These are phyloP conservation scores for Oropetium thomaeum DNA, from an alignment of 176 grass and related monocot genomes.

Conservation along the genomic window DNA sequence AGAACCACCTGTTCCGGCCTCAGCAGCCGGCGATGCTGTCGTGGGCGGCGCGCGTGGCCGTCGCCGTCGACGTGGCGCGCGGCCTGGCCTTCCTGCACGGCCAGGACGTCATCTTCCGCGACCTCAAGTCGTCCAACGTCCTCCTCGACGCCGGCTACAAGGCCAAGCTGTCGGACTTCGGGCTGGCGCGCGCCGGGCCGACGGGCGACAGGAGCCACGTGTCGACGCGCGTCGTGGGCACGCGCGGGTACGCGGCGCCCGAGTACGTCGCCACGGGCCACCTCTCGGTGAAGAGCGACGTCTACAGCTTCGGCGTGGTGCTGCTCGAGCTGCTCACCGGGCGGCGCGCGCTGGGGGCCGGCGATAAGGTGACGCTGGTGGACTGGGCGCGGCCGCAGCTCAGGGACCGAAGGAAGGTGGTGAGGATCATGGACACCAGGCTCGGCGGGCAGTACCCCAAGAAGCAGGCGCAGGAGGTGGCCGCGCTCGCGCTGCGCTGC, in stretches of 20 bases:
- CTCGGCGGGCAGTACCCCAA: slow-evolving; percentile 83
- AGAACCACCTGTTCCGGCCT: slow-evolving; percentile 90
- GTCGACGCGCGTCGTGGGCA: slow-evolving; percentile 71
- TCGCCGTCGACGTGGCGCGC: slow-evolving; percentile 70
- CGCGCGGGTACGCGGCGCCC: slow-evolving; percentile 70
- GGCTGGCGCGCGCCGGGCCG: slow-evolving; percentile 59
- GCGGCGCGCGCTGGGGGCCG: slow-evolving; percentile 54
- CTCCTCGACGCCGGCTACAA: slow-evolving; percentile 67
- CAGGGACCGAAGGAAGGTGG: slow-evolving; percentile 49
- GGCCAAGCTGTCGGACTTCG: slow-evolving; percentile 92
- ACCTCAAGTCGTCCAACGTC: slow-evolving; percentile 89
- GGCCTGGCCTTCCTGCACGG: slow-evolving; percentile 68
- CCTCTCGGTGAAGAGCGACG: slow-evolving; percentile 74
- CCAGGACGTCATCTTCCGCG: slow-evolving; percentile 69
- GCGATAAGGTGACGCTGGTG: slow-evolving; percentile 46
- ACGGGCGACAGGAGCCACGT: slow-evolving; percentile 74
- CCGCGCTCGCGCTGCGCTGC: slow-evolving; percentile 57
- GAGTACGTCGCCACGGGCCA: slow-evolving; percentile 77
- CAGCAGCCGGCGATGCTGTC: slow-evolving; percentile 61
- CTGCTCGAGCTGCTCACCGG: slow-evolving; percentile 72
- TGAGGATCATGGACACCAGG: slow-evolving; percentile 80
- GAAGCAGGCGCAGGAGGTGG: slow-evolving; percentile 65
- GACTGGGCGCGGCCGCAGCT: slow-evolving; percentile 76
- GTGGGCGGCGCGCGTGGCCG: slow-evolving; percentile 50
- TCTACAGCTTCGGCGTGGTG: slow-evolving; percentile 87